Conservation (phyloP, 2,329 filamentous ascomycete species). For the Geosmithia putterillii region DNA sequence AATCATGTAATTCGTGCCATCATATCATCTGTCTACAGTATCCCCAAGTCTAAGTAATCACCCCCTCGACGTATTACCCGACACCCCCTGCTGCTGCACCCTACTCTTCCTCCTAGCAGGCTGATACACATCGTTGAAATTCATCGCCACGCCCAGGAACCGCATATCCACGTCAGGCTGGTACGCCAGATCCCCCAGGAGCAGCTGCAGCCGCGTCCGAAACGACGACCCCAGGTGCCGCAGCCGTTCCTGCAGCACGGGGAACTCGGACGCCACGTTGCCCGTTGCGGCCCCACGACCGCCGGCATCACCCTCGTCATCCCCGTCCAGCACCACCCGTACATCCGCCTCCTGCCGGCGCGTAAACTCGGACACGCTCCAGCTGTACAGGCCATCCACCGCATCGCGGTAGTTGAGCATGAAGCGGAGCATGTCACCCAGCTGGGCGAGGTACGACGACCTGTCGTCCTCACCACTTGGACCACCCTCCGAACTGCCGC, state of each 20-base stretch:
- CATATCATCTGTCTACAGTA: too few species aligned
- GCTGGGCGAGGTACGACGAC: constrained; percentile 74
- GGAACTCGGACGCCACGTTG: constrained; percentile 54
- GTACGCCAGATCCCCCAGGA: constrained; percentile 83
- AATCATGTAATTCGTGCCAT: too few species aligned
- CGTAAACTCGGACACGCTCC: constrained; percentile 89
- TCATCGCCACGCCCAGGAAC: constrained; percentile 94
- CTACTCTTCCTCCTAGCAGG: constrained; percentile 55
- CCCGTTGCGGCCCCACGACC: constrained; percentile 20
- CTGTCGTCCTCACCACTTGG: constrained; percentile 50
- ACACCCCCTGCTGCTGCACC: constrained; percentile 4
- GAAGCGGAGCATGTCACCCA: constrained; percentile 82
- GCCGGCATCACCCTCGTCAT: constrained; percentile 12
- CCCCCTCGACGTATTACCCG: constrained; percentile 12
- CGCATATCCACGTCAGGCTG: constrained; percentile 92
- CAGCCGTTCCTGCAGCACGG: constrained; percentile 63
- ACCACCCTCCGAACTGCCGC: constrained; percentile 7
- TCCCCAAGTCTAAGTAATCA: too few species aligned
- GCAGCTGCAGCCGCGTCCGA: constrained; percentile 59
- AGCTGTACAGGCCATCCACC: constrained; percentile 88
- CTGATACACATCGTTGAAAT: constrained; percentile 95
- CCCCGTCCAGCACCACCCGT: constrained; percentile 21
- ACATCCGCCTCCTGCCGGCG: constrained; percentile 76
- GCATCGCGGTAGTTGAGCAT: constrained; percentile 93
- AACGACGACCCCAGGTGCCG: constrained; percentile 65